A percentile compares a stretch with the other conserved stretches of the same genome.
phyloP scores from a whole-genome alignment of 139 green algal species.

The Chara braunii region DNA sequence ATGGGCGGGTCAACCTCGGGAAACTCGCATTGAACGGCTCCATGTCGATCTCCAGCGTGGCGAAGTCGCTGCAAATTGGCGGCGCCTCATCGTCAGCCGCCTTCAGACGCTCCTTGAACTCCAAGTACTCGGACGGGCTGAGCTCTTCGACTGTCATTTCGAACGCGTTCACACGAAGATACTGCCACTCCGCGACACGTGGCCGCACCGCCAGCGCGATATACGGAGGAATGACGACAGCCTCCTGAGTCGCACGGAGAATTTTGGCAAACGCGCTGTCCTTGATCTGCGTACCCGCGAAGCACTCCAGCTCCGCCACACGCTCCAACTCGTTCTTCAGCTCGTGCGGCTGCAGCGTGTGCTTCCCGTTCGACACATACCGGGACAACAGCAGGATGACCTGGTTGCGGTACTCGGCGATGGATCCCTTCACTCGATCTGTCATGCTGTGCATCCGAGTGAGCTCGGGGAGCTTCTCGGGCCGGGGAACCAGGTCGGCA shows the following conservation, averaged over 20 bases:
- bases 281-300: too few species aligned
- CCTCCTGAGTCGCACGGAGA: conserved; percentile 43
- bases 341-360: conserved; percentile 6
- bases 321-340: not conserved
- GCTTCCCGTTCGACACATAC: not conserved
- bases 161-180: too few species aligned
- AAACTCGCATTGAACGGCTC: conserved; percentile 55
- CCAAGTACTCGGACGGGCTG: not conserved
- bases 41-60: conserved; percentile 67
- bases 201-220: too few species aligned
- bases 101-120: too few species aligned
- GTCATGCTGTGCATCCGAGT: not conserved
- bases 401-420: conserved; percentile 14
- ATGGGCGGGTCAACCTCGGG: conserved; percentile 50
- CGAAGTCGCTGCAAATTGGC: too few species aligned
- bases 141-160: too few species aligned
- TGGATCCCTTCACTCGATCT: not conserved
- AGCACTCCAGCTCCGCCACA: too few species aligned
- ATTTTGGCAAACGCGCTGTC: conserved; percentile 47
- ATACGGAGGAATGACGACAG: too few species aligned
- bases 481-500: not conserved
- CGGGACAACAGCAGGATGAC: not conserved
- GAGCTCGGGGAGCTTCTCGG: not conserved
- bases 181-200: conserved; percentile 34
- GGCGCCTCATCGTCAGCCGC: too few species aligned